Conservation (phyloP, 148 eudicot species). For the Simmondsia chinensis region DNA sequence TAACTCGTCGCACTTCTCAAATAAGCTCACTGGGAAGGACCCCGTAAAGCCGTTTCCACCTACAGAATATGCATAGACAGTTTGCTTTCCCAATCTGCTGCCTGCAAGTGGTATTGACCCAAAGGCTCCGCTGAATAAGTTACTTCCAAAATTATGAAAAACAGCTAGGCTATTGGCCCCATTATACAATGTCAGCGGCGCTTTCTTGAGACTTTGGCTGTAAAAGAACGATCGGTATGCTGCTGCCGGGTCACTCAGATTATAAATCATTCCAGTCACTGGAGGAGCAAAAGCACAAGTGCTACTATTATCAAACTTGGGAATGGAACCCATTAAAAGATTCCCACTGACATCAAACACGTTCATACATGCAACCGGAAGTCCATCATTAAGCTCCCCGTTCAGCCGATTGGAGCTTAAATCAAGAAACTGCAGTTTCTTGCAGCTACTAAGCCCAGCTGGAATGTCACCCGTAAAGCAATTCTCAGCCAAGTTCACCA, state of each 20-base stretch:
- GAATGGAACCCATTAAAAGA: conserved; percentile 20
- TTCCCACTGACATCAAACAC: conserved; percentile 24
- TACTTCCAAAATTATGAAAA: conserved; percentile 23
- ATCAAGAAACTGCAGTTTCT: conserved; percentile 26
- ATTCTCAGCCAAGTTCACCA: conserved; percentile 40
- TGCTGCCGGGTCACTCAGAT: conserved; percentile 1
- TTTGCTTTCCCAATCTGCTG: conserved; percentile 3
- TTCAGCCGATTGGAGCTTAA: conserved; percentile 30
- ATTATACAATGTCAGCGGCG: conserved; percentile 3
- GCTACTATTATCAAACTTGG: conserved; percentile 8
- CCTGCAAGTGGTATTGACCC: conserved; percentile 17
- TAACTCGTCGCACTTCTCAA: conserved; percentile 11
- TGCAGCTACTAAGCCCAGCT: conserved; percentile 25
- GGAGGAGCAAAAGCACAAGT: conserved; percentile 7
- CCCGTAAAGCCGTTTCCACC: conserved; percentile 16
- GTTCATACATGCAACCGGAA: conserved; percentile 22
- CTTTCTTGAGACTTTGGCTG: neutral
- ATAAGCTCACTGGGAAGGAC: conserved; percentile 9
- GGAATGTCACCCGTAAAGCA: conserved; percentile 11
- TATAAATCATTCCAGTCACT: neutral
- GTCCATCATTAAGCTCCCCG: conserved; percentile 15
- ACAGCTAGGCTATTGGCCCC: neutral
- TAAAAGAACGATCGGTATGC: conserved; percentile 13
- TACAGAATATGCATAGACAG: conserved; percentile 22
- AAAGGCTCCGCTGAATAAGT: conserved; percentile 17